Conservation (phyloP, 371 early-diverging fungal genomes). For the Coemansia sp. region DNA sequence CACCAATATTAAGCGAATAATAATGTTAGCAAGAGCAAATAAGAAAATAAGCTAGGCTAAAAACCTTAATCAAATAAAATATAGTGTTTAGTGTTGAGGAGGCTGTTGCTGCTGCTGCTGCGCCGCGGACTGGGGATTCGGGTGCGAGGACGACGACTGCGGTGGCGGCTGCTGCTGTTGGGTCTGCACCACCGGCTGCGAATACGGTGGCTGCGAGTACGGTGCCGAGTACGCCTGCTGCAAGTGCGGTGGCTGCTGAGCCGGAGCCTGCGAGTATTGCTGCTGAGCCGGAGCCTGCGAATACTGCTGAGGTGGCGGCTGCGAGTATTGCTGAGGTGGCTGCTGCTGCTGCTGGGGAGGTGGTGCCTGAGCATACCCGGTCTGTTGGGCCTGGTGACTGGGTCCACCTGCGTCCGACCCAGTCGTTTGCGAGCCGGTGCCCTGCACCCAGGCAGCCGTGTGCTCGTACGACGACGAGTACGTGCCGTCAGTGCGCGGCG, state of each 20-base stretch:
- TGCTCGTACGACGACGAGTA: conserved; percentile 50
- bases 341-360: conserved; percentile 8
- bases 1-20: too few species aligned
- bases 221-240: neutral
- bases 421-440: conserved; percentile 31
- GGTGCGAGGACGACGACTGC: conserved; percentile 7
- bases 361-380: neutral
- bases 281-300: conserved; percentile 3
- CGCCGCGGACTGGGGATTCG: neutral
- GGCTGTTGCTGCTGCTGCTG: conserved; percentile 12
- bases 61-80: neutral
- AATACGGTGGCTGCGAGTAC: conserved; percentile 10
- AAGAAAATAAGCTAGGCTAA: too few species aligned
- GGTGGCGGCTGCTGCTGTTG: conserved; percentile 5
- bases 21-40: neutral
- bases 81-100: neutral
- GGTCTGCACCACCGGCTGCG: conserved; percentile 12
- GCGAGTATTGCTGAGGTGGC: neutral
- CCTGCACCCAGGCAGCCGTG: conserved; percentile 46
- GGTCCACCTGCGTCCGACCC: conserved; percentile 28
- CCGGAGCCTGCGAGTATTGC: neutral
- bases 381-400: neutral
- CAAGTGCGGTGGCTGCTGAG: neutral
- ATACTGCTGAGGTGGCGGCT: conserved; percentile 1
- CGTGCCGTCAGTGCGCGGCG: conserved; percentile 37